phyloP scores from a whole-genome alignment of 176 grass and related monocot species.

The Musa itinerans region DNA sequence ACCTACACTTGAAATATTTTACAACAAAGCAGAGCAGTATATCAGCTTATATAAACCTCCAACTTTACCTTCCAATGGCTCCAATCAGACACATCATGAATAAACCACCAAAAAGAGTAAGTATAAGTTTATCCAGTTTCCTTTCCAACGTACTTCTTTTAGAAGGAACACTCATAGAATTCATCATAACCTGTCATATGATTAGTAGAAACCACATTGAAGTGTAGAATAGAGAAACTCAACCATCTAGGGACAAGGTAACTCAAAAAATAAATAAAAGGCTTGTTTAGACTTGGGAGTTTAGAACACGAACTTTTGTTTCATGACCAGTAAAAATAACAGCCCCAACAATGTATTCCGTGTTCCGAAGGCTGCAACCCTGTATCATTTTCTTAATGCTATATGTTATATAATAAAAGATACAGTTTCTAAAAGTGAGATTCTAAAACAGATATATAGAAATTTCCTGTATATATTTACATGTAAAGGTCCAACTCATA shows the following conservation, averaged over 20 bases:
- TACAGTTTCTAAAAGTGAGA: conserved; percentile 20
- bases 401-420: neutral
- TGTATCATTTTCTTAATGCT: conserved; percentile 14
- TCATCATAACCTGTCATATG: conserved; percentile 90
- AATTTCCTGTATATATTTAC: neutral
- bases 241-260: no score
- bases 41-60: conserved; percentile 4
- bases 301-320: conserved; percentile 61
- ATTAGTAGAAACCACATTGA: conserved; percentile 21
- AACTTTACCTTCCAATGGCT: conserved; percentile 89
- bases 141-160: conserved; percentile 97
- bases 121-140: conserved; percentile 95
- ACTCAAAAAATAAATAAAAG: neutral
- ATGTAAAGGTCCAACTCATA: no score
- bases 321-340: conserved; percentile 97
- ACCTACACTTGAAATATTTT: neutral
- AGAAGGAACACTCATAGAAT: conserved; percentile 97
- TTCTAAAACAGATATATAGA: conserved; percentile 17
- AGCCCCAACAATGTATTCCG: conserved; percentile 69
- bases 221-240: conserved; percentile 15
- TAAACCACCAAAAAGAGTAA: conserved; percentile 89
- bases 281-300: neutral
- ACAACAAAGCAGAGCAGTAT: conserved; percentile 3
- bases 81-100: conserved; percentile 97
- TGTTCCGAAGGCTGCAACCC: conserved; percentile 98